Evolutionary conservation across 305 asterid species (phyloP).

Genomic region (Fraxinus floribunda): DNA sequence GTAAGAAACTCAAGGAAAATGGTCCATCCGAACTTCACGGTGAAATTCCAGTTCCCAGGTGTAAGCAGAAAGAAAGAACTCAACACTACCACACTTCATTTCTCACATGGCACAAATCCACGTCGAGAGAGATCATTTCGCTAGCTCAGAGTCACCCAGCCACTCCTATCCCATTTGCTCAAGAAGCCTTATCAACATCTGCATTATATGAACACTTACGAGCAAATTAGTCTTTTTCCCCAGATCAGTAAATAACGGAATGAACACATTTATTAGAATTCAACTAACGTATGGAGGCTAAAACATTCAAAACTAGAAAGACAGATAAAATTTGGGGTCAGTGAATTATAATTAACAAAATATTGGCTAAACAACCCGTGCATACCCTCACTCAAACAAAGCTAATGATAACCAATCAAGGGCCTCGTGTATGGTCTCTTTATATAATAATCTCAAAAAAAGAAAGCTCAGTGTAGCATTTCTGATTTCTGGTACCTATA

Average conservation of each 20-base stretch:
- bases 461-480: not conserved
- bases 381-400: not conserved
- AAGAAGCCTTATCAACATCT: conserved; percentile 18
- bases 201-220: not conserved
- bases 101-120: not conserved
- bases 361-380: not conserved
- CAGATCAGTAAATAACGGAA: not conserved
- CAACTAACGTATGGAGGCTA: not conserved
- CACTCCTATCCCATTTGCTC: conserved; percentile 10
- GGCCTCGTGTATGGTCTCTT: not conserved
- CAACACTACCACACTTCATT: not conserved
- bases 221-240: not conserved
- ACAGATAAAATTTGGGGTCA: not conserved
- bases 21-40: not conserved
- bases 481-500: not conserved
- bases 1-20: not conserved
- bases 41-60: not conserved
- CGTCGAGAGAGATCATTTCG: not conserved
- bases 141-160: not conserved
- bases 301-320: not conserved
- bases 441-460: not conserved
- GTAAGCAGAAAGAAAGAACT: not conserved
- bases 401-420: not conserved
- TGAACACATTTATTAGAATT: not conserved
- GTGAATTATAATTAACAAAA: not conserved